Conservation (phyloP, 129 eudicot species). For the Lonicera japonica region DNA sequence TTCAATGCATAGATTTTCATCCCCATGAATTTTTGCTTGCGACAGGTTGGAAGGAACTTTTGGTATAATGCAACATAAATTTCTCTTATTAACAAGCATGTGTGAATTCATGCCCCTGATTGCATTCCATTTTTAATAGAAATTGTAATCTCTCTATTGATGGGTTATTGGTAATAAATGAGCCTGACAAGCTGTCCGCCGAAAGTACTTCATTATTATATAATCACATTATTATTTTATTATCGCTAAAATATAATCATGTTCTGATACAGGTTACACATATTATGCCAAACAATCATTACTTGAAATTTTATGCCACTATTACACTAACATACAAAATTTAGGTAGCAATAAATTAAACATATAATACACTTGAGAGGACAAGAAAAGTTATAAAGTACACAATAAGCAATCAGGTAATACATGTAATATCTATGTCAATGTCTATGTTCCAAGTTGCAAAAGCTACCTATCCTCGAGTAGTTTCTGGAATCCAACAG, state of each 20-base stretch:
- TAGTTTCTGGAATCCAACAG: slow-evolving; percentile 33
- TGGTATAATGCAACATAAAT: neutral
- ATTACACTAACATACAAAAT: too few relatives aligned
- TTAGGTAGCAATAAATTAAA: too few relatives aligned
- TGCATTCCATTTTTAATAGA: neutral
- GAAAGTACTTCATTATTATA: too few relatives aligned
- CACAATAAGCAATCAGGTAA: neutral
- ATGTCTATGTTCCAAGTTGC: neutral
- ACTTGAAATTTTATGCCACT: too few relatives aligned
- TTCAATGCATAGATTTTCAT: slow-evolving; percentile 95
- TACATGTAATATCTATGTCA: neutral
- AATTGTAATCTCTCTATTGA: neutral
- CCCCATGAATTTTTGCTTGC: slow-evolving; percentile 96
- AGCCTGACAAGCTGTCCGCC: too few relatives aligned
- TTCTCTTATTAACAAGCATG: neutral
- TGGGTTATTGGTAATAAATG: neutral
- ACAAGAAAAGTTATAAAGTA: neutral
- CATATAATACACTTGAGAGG: neutral
- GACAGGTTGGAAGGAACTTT: slow-evolving; percentile 54
- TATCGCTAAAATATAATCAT: neutral
- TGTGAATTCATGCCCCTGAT: neutral
- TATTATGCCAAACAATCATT: neutral
- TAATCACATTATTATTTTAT: too few relatives aligned
- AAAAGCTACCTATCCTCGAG: neutral
- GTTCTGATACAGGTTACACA: neutral